A percentile compares a stretch with the other conserved stretches of the same genome.
phyloP scores from a whole-genome alignment of 169 alveolate species.

The Plasmodium sp. region DNA sequence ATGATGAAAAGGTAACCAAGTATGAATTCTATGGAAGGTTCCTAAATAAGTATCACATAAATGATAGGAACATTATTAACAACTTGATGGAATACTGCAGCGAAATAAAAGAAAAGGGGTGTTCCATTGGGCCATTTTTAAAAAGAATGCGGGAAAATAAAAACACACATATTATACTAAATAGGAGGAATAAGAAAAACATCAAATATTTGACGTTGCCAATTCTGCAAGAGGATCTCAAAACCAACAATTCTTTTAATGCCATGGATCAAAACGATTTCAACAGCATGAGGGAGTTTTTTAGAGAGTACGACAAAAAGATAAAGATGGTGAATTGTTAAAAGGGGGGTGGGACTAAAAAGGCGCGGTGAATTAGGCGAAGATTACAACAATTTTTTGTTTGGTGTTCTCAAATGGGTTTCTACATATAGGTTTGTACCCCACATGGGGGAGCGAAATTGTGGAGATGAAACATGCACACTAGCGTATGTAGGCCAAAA shows the following conservation, averaged over 20 bases:
- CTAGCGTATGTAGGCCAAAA: not conserved
- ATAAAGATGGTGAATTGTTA: not conserved
- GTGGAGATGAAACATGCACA: not conserved
- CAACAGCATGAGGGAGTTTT: constrained; percentile 50
- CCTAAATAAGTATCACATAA: constrained; percentile 62
- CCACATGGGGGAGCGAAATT: not conserved
- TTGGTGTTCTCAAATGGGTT: not conserved
- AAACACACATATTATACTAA: constrained; percentile 55
- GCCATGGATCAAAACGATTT: constrained; percentile 49
- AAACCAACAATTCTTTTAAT: constrained; percentile 30
- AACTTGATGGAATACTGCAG: constrained; percentile 38
- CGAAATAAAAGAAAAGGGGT: constrained; percentile 25
- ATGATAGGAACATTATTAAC: constrained; percentile 56
- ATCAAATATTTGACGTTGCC: constrained; percentile 56
- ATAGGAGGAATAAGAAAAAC: constrained; percentile 49
- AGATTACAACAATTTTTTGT: not conserved
- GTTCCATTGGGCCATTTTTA: constrained; percentile 49
- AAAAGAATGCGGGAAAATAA: constrained; percentile 64
- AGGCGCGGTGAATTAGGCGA: not conserved
- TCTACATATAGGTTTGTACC: not conserved
- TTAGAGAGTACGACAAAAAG: constrained; percentile 61
- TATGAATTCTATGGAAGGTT: constrained; percentile 63
- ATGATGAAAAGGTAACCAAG: constrained; percentile 38
- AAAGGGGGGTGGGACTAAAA: not conserved
- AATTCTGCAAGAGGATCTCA: constrained; percentile 54